Base-by-base conservation (phyloP, 345 rosid species). In the Eucalyptus erythrocorys region DNA sequence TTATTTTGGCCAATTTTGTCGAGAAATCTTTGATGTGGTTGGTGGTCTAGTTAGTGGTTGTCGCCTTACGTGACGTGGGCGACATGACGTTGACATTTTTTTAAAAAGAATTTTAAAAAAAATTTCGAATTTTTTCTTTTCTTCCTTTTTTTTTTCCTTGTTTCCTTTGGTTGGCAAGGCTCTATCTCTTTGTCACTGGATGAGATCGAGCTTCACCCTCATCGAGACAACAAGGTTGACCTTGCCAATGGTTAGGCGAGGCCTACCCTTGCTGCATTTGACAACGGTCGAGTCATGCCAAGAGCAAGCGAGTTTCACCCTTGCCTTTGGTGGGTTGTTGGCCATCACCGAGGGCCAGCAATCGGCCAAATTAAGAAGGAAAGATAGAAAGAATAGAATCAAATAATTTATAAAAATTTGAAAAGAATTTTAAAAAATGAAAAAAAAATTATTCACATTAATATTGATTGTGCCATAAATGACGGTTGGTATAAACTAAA, bases 391-490 rank as follows among this genome's bases (percentile, higher is more conserved):
- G 4, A 24, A 24, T 8, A 21, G 12, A 55, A 55, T 55, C 61
- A 55, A 24, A 55, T 10, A 55, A 10, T 10, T 55, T 1, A 55
- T 5, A 55, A 24, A 55, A 55, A 4, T 0, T 55, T 55, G 11
- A 24, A 22, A 55, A 55, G 1, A 24, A 55, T 24, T 22, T 55
- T 1, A 24, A 55, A 55, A 55, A 24, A 22, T 10, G 6, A 24
- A 8, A 55, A 21, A 3, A 55, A 2, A 55, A 55, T 22, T 22
- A 26, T 55, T 1, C 30, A 24, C 0, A 1, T 55, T 0, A 24
- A 21, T 2, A 10, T 55, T 5, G 30, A 1, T 0, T 1, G 1
- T 55, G 1, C 27, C 5, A 24, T 8, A 22, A 22, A 55, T 0
- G 61, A 55, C 1, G 0, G 6, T 9, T 5, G 13, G 30, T 55